Percentiles rank a stretch among this genome's conserved stretches.
Evolutionary conservation across 108 stramenopile species (phyloP).

Genomic region (Nitzschia palea): DNA sequence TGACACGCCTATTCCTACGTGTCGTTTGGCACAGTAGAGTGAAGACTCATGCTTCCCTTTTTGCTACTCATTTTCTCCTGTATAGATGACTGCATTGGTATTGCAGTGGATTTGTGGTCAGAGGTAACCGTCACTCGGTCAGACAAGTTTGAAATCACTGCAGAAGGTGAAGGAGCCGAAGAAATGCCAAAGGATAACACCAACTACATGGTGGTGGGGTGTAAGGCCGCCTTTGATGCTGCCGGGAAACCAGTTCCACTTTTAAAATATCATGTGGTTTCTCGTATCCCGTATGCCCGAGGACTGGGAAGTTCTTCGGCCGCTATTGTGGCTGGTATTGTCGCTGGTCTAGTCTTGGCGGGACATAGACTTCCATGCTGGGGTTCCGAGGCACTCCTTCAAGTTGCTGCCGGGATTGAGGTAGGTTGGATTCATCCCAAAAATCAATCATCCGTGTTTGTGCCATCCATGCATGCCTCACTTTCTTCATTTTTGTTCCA

Average conservation of each 20-base stretch:
- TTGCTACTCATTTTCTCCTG: no score
- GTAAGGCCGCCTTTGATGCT: slow-evolving; percentile 92
- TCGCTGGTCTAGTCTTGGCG: slow-evolving; percentile 95
- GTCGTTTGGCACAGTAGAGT: neutral
- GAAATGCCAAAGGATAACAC: slow-evolving; percentile 88
- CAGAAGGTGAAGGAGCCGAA: slow-evolving; percentile 85
- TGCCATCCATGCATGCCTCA: neutral
- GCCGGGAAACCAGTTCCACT: slow-evolving; percentile 93
- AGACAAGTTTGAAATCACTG: slow-evolving; percentile 90
- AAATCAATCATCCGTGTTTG: neutral
- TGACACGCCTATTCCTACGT: neutral
- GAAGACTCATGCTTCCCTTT: no score
- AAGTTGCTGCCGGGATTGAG: slow-evolving; percentile 97
- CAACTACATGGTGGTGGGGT: slow-evolving; percentile 91
- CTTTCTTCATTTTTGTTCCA: slow-evolving; percentile 2
- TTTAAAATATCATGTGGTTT: slow-evolving; percentile 88
- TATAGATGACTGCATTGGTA: slow-evolving; percentile 93
- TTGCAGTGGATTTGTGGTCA: slow-evolving; percentile 98
- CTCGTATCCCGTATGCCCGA: slow-evolving; percentile 94
- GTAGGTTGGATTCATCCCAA: slow-evolving; percentile 18
- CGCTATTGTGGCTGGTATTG: slow-evolving; percentile 97
- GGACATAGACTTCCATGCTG: slow-evolving; percentile 95
- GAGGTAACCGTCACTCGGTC: slow-evolving; percentile 92
- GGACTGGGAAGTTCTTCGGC: slow-evolving; percentile 96
- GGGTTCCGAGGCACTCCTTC: slow-evolving; percentile 94